Conservation (phyloP, 2,329 filamentous ascomycete genomes). For the Aureobasidium leucospermi region DNA sequence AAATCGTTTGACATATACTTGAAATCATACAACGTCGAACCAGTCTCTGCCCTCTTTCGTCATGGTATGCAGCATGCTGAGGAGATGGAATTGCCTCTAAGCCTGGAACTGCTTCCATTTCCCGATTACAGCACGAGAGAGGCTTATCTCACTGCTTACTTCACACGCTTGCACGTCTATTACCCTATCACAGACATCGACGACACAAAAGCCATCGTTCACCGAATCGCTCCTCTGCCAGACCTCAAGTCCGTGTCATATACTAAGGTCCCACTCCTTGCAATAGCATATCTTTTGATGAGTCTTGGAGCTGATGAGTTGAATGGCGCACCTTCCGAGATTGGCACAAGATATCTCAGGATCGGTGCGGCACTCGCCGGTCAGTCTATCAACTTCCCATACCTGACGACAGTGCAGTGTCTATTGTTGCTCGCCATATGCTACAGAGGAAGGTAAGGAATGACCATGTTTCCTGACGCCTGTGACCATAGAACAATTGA, state of each 20-base stretch:
- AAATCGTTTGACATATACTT: conserved; percentile 9
- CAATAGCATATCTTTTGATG: conserved; percentile 6
- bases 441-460: neutral
- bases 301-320: conserved; percentile 8
- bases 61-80: conserved; percentile 10
- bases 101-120: neutral
- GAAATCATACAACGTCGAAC: neutral
- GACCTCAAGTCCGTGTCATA: conserved; percentile 1
- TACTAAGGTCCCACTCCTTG: neutral
- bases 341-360: neutral
- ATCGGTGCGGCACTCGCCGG: neutral
- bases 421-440: conserved; percentile 4
- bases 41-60: neutral
- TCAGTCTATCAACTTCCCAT: conserved; percentile 10
- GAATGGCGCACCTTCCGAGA: neutral
- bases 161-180: conserved; percentile 6
- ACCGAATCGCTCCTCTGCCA: neutral
- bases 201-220: conserved; percentile 6
- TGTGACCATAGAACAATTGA: too few relatives aligned
- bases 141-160: neutral
- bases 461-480: too few relatives aligned
- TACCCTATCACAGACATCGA: conserved; percentile 3
- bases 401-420: conserved; percentile 3
- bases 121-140: conserved; percentile 1
- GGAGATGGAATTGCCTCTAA: conserved; percentile 6